Conservation (phyloP, 768 basidiomycete genomes). For the Naganishia kalamii region DNA sequence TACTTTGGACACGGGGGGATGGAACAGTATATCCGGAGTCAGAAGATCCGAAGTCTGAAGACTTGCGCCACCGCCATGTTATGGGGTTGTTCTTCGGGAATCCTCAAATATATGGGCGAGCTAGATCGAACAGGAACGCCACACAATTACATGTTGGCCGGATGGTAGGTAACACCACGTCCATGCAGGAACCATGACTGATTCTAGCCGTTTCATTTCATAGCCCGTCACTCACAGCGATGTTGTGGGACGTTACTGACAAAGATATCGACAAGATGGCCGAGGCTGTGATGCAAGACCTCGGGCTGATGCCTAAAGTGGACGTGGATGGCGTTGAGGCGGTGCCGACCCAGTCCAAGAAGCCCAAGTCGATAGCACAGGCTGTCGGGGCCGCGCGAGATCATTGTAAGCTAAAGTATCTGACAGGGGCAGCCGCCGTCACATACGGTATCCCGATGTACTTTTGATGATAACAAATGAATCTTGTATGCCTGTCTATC, state of each 20-base stretch:
- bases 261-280: slow-evolving; percentile 92
- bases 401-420: slow-evolving; percentile 78
- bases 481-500: not conserved
- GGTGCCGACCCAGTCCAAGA: not conserved
- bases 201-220: not conserved
- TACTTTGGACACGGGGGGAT: slow-evolving; percentile 97
- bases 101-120: slow-evolving; percentile 81
- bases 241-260: slow-evolving; percentile 98
- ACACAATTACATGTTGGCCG: slow-evolving; percentile 91
- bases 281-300: slow-evolving; percentile 48
- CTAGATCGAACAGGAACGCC: slow-evolving; percentile 89
- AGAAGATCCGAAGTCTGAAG: slow-evolving; percentile 70
- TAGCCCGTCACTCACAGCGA: slow-evolving; percentile 87
- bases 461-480: slow-evolving; percentile 49
- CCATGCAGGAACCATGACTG: not conserved
- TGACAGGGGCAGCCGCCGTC: slow-evolving; percentile 91
- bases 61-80: slow-evolving; percentile 92
- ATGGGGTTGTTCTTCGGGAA: slow-evolving; percentile 97
- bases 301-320: slow-evolving; percentile 52
- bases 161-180: slow-evolving; percentile 64
- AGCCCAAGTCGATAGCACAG: slow-evolving; percentile 55
- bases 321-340: not conserved
- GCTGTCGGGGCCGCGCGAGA: slow-evolving; percentile 76
- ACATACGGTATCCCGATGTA: slow-evolving; percentile 95
- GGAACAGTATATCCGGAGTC: slow-evolving; percentile 86